Percentiles rank a stretch among this genome's conserved stretches.
phyloP scores from a whole-genome alignment of 768 basidiomycete species.

The Crepidotus variabilis region DNA sequence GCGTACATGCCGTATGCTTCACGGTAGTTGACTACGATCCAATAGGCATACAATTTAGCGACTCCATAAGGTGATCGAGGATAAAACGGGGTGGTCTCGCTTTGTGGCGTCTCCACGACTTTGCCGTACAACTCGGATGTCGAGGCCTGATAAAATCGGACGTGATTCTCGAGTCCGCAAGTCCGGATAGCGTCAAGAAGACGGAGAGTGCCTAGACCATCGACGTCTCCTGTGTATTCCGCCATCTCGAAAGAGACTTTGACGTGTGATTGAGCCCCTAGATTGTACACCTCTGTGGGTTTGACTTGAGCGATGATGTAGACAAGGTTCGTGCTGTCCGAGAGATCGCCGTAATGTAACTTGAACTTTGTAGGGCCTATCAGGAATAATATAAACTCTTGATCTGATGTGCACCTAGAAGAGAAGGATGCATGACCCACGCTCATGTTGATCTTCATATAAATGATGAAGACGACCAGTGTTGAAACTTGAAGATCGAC shows the following conservation, averaged over 20 bases:
- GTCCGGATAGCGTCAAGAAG: conserved; percentile 95
- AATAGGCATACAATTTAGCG: conserved; percentile 90
- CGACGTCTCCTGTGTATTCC: conserved; percentile 97
- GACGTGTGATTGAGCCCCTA: conserved; percentile 97
- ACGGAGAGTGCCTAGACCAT: conserved; percentile 91
- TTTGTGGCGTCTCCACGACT: conserved; percentile 93
- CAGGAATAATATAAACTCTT: background rate
- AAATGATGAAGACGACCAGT: conserved; percentile 93
- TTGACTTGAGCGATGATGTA: conserved; percentile 94
- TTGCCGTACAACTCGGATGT: conserved; percentile 98
- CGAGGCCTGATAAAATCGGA: conserved; percentile 96
- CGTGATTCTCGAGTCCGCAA: conserved; percentile 88
- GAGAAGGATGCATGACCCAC: conserved; percentile 38
- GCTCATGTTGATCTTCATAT: conserved; percentile 89
- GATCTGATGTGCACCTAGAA: background rate
- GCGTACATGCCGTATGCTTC: conserved; percentile 97
- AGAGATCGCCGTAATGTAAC: conserved; percentile 88
- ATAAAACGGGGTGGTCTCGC: conserved; percentile 96
- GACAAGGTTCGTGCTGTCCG: conserved; percentile 95
- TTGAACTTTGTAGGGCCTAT: conserved; percentile 74
- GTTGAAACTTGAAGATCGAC: conserved; percentile 97
- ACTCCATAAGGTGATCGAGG: conserved; percentile 97
- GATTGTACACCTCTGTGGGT: conserved; percentile 96
- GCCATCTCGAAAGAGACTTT: conserved; percentile 99
- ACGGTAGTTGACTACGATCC: conserved; percentile 89